Base-by-base conservation (phyloP, 73 alveolate species). In the Stentor roeselii region DNA sequence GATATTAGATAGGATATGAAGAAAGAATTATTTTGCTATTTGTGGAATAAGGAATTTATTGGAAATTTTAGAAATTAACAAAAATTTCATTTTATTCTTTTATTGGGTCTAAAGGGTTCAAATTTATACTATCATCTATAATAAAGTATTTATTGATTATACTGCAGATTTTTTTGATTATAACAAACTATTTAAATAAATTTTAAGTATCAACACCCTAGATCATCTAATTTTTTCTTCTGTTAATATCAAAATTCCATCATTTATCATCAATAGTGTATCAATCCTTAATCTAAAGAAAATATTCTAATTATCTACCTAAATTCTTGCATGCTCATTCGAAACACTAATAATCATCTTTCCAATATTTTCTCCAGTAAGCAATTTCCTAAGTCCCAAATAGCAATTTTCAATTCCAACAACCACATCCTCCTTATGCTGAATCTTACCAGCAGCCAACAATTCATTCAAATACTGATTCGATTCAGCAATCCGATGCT, bases 281-380 rank as follows among this genome's bases (percentile, higher is more conserved):
- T 50, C 67, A 50, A 11, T 6, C 6, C 6, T 6, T 6, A 50
- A 6, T 50, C 67, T 50, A 50, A 50, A 6, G 67, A 50, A 21
- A 6, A 50, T 50, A 11, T 50, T 50, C 67, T 21, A 6, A 6
- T 50, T 6, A 50, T 50, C 21, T 50, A 11, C 21, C 67, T 50
- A 21, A 11, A 50, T 6, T 6, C 30, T 21, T 50, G 6, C 30
- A 50, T 50, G 21, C 6, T 6, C 67, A 50, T 50, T 50, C 21
- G 6, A 6, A 50, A 50, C 30, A 11, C 67, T 90, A 21, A 90
- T 87, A 80, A 92, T 83, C 61, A 90, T 88, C 59, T 92, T 90
- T 21, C 95, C 97, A 3, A 75, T 42, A 85, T 92, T 92, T 75
- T 90, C 86, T 38, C 97, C 95, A 4, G 88, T 75, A 36, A 76